Base-by-base conservation (phyloP, 805 yeast genomes). In the Myxozyma nipponensis region DNA sequence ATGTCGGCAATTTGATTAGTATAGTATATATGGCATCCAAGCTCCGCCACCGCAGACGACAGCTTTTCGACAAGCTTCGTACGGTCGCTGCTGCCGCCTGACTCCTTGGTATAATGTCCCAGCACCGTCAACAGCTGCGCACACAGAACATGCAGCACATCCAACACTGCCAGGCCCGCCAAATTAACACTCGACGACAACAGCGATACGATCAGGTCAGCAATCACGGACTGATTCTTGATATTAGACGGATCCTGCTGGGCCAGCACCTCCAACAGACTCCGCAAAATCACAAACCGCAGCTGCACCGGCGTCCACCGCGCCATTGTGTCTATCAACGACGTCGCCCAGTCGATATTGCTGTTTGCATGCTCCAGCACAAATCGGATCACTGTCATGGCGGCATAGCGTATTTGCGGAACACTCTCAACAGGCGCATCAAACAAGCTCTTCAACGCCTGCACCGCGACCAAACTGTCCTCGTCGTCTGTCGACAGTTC, bases 1-100 rank as follows among this genome's bases (percentile, higher is more conserved):
- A 91, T 83, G 64, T 90, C 97, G 15, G 83, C 76, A 3, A 84
- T 79, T 66, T 93, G 98, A 58, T 88, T 95, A 52, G 82, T 82
- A 65, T 91, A 91, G 62, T 89, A 89, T 10, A 82, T 77, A 64
- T 89, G 95, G 2, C 79, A 76, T 1, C 89, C 81, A 46, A 91
- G 72, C 51, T 84, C 82, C 50, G 82, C 78, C 47, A 90, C 77
- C 23, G 89, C 78, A 21, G 70, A 69, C 1, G 81, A 69, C 59
- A 81, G 82, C 60, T 76, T 66, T 42, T 62, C 40, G 61, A 77
- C 61, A 62, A 77, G 57, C 44, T 68, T 52, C 15, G 42, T 26
- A 9, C 49, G 44, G n/a, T 15, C 15, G n/a, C 38, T 18, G 7
- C 13, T 7, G 18, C 13, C 39, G 18, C 39, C 24, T 46, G 18